These are phyloP conservation scores for Russula griseocarnosa DNA, from an alignment of 768 basidiomycete species.

Conservation along the genomic window DNA sequence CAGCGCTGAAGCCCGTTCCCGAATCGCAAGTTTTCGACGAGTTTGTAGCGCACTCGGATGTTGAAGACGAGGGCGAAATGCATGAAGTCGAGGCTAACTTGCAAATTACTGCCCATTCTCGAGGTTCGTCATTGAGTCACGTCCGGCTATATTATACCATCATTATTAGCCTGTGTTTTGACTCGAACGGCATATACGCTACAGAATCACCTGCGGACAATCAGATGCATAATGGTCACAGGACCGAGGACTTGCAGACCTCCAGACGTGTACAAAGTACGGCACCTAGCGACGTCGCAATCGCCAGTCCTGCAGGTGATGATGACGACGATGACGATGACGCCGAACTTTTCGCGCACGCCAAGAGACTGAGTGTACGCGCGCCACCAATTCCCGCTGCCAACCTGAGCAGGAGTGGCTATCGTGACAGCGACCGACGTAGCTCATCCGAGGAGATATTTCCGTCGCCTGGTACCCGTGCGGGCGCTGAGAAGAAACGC, in stretches of 20 bases:
- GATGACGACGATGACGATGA: conserved; percentile 3
- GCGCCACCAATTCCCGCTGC: too few relatives aligned
- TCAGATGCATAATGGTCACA: neutral
- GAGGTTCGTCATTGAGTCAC: conserved; percentile 1
- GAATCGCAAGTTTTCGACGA: conserved; percentile 12
- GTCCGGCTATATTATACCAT: neutral
- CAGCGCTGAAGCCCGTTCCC: neutral
- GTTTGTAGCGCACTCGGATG: conserved; percentile 8
- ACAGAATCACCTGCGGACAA: neutral
- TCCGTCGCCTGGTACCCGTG: conserved; percentile 15
- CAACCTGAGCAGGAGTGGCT: neutral
- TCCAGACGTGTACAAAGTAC: neutral
- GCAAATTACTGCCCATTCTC: neutral
- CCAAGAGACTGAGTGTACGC: neutral
- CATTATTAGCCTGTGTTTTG: neutral
- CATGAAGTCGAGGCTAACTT: conserved; percentile 20
- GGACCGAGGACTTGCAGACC: neutral
- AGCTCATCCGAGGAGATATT: conserved; percentile 13
- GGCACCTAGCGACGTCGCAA: neutral
- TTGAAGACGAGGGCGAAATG: conserved; percentile 18
- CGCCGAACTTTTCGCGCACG: conserved; percentile 1
- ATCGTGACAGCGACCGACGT: neutral
- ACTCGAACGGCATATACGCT: neutral
- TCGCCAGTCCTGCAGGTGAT: too few relatives aligned
- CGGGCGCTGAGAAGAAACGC: conserved; percentile 11